Conservation (phyloP, 1,139 yeast species). For the Taphrina confusa region DNA sequence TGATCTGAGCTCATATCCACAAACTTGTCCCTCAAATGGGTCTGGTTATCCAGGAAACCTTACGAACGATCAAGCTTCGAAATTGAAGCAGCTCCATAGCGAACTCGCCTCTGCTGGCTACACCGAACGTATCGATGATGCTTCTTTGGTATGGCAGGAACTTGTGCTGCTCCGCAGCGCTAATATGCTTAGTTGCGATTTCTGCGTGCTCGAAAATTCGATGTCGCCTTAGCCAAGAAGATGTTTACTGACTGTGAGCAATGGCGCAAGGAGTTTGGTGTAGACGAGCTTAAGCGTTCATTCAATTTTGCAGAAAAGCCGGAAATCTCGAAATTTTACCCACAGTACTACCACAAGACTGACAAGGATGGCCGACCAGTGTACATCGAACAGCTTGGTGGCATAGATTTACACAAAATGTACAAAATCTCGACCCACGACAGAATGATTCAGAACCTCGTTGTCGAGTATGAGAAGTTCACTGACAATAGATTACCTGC, state of each 20-base stretch:
- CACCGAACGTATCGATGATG: constrained; percentile 77
- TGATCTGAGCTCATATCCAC: constrained; percentile 22
- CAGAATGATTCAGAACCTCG: constrained; percentile 91
- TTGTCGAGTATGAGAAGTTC: constrained; percentile 96
- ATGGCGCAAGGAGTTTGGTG: constrained; percentile 87
- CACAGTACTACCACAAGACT: constrained; percentile 95
- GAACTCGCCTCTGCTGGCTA: constrained; percentile 65
- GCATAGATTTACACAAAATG: constrained; percentile 86
- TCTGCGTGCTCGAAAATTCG: constrained; percentile 93
- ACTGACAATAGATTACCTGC: constrained; percentile 79
- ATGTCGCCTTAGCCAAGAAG: constrained; percentile 69
- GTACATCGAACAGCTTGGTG: constrained; percentile 89
- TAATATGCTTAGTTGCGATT: constrained; percentile 60
- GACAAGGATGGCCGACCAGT: constrained; percentile 97
- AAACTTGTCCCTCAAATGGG: constrained; percentile 28
- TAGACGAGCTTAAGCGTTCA: constrained; percentile 79
- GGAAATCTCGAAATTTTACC: constrained; percentile 67
- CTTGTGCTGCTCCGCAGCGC: neutral
- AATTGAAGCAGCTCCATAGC: constrained; percentile 60
- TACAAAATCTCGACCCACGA: constrained; percentile 91
- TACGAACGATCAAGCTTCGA: constrained; percentile 65
- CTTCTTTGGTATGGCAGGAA: constrained; percentile 56
- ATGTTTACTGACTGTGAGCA: constrained; percentile 87
- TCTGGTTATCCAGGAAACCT: constrained; percentile 56
- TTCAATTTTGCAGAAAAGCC: constrained; percentile 91